A percentile compares a stretch with the other conserved stretches of the same genome.
Conservation (phyloP, 768 basidiomycete genomes). For the Mycena albidolilacea region DNA sequence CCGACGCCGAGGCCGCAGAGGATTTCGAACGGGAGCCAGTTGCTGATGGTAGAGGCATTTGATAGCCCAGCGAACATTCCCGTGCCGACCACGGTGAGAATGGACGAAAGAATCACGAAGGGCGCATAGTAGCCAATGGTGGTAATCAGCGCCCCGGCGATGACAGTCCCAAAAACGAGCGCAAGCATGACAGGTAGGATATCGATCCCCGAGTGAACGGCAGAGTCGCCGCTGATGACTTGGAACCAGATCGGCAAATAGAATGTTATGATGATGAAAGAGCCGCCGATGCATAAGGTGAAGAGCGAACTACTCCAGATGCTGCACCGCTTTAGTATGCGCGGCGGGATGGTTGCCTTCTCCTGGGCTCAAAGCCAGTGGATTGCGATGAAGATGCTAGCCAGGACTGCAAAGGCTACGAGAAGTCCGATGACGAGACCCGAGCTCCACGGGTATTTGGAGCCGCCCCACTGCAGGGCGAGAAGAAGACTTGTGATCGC, state of each 20-base stretch:
- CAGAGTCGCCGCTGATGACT: constrained; percentile 53
- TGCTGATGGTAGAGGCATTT: constrained; percentile 38
- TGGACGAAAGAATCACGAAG: constrained; percentile 47
- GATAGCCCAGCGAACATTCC: constrained; percentile 50
- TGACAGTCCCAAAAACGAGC: constrained; percentile 55
- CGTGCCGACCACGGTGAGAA: constrained; percentile 51
- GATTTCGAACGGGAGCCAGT: constrained; percentile 42
- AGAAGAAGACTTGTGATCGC: constrained; percentile 42
- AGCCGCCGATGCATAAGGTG: constrained; percentile 30
- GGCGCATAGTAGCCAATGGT: constrained; percentile 54
- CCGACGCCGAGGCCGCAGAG: constrained; percentile 51
- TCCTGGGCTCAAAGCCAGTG: constrained; percentile 27
- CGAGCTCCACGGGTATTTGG: constrained; percentile 57
- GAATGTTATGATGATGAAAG: constrained; percentile 32
- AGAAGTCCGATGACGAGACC: constrained; percentile 23
- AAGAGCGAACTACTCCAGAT: constrained; percentile 32
- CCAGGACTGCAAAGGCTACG: constrained; percentile 22
- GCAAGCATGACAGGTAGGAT: constrained; percentile 54
- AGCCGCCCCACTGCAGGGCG: constrained; percentile 62
- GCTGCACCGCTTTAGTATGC: constrained; percentile 32
- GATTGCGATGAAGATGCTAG: constrained; percentile 31
- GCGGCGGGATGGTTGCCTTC: constrained; percentile 34
- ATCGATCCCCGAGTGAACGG: constrained; percentile 51
- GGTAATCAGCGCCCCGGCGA: constrained; percentile 54
- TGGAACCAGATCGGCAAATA: constrained; percentile 47